Percentiles rank a stretch among this genome's conserved stretches.
phyloP scores from a whole-genome alignment of 2,329 filamentous ascomycete genomes.

The Pyricularia grisea region DNA sequence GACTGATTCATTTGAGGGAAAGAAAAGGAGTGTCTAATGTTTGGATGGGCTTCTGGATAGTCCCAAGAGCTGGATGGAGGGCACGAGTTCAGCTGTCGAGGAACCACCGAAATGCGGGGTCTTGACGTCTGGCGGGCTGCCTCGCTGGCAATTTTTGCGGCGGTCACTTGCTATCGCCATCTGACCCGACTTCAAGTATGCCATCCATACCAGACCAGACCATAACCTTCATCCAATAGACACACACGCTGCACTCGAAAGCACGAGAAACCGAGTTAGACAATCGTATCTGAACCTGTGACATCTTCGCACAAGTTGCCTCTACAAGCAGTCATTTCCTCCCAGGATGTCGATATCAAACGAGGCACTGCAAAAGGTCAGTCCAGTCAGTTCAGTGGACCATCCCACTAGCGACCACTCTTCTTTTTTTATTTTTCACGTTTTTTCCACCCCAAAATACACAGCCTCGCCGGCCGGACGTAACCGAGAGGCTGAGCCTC shows the following conservation, averaged over 20 bases:
- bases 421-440: not conserved
- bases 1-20: no score
- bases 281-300: not conserved
- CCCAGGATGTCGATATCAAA: slow-evolving; percentile 81
- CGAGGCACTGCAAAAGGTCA: slow-evolving; percentile 86
- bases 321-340: not conserved
- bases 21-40: no score
- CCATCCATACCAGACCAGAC: not conserved
- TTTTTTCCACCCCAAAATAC: not conserved
- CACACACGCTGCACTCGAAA: not conserved
- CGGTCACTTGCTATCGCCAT: not conserved
- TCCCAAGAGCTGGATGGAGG: not conserved
- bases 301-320: not conserved
- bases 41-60: no score
- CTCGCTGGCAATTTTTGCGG: not conserved
- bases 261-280: not conserved
- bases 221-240: not conserved
- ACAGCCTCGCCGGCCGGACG: not conserved
- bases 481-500: slow-evolving; percentile 3
- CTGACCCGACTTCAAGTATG: not conserved
- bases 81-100: not conserved
- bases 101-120: not conserved
- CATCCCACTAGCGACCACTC: not conserved
- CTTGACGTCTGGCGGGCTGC: not conserved
- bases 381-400: slow-evolving; percentile 8